Percentiles rank a stretch among this genome's conserved stretches.
phyloP scores from a whole-genome alignment of 1,139 yeast genomes.

The Saccharomyces hybrid region DNA sequence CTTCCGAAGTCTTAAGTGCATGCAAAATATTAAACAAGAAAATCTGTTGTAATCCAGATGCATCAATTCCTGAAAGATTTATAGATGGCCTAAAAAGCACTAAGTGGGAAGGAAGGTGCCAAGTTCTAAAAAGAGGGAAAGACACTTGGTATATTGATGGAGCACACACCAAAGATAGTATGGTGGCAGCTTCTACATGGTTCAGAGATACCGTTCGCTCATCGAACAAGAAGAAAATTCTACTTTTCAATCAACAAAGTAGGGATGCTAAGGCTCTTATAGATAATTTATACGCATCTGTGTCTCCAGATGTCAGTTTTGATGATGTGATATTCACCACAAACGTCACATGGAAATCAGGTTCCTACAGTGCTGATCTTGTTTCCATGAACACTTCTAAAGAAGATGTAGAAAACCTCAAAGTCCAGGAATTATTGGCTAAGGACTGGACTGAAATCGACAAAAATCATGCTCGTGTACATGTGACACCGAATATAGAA shows the following conservation, averaged over 20 bases:
- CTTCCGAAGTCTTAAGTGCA: slow-evolving; percentile 50
- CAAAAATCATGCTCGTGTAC: slow-evolving; percentile 35
- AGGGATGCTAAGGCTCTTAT: slow-evolving; percentile 72
- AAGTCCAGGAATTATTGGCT: slow-evolving; percentile 72
- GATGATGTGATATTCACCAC: slow-evolving; percentile 82
- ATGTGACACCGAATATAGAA: slow-evolving; percentile 69
- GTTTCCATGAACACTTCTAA: slow-evolving; percentile 77
- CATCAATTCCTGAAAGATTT: slow-evolving; percentile 36
- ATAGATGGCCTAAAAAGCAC: slow-evolving; percentile 59
- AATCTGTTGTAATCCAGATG: slow-evolving; percentile 13
- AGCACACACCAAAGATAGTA: slow-evolving; percentile 88
- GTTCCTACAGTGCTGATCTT: slow-evolving; percentile 72
- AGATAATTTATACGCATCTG: slow-evolving; percentile 41
- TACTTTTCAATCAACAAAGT: slow-evolving; percentile 89
- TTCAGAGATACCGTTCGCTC: slow-evolving; percentile 38
- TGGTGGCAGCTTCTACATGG: slow-evolving; percentile 77
- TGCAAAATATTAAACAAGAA: slow-evolving; percentile 36
- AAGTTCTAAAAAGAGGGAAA: slow-evolving; percentile 45
- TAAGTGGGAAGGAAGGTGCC: slow-evolving; percentile 94
- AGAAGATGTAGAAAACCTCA: slow-evolving; percentile 65
- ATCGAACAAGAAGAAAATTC: slow-evolving; percentile 32
- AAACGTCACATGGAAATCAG: slow-evolving; percentile 83
- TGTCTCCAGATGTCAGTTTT: slow-evolving; percentile 39
- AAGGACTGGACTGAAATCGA: slow-evolving; percentile 60
- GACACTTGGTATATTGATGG: slow-evolving; percentile 86